Base-by-base conservation (phyloP, 1,284 basidiomycete species). In the Naganishia liquefaciens region DNA sequence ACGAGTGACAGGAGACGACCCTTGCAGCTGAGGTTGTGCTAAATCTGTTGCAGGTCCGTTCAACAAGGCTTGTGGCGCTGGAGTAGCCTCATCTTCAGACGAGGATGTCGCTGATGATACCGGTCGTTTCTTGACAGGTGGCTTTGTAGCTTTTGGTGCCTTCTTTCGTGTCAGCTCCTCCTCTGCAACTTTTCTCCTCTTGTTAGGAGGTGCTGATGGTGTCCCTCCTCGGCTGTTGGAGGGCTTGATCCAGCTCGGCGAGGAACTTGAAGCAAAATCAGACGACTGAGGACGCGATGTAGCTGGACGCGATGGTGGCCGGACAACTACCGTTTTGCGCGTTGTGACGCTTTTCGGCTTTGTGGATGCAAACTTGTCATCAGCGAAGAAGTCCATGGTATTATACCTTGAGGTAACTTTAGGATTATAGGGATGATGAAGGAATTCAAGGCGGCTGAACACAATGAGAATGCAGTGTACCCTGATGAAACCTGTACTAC, bases 341-440 rank as follows among this genome's bases (percentile, higher is more conserved):
- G 57, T 60, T 17, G 57, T 60, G 5, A 60, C 46, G 15, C 46
- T 60, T 23, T 60, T 60, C 27, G 30, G 30, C 6, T 27, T 5
- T 4, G 57, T 39, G 9, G 57, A 39, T 17, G 57, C 57, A 25
- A 60, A 60, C 23, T 50, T 60, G 57, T 60, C 57, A 25, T 47
- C 39, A 23, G 43, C 44, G 17, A 60, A 60, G 23, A 60, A 60
- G 47, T 60, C 57, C 57, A 60, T 60, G 46, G 46, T 39, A 37
- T 4, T 37, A 37, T 37, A n/a, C n/a, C n/a, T n/a, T n/a, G n/a
- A n/a, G n/a, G n/a, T n/a, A n/a, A n/a, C n/a, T n/a, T n/a, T n/a
- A 13, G 13, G 33, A 13, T 37, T 7, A 37, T 13, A 37, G 10
- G 3, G 33, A 37, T 7, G 33, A 37, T 37, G 13, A 37, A 37